Conservation (phyloP, 1,284 basidiomycete genomes). For the Ceratobasidium theobromae region DNA sequence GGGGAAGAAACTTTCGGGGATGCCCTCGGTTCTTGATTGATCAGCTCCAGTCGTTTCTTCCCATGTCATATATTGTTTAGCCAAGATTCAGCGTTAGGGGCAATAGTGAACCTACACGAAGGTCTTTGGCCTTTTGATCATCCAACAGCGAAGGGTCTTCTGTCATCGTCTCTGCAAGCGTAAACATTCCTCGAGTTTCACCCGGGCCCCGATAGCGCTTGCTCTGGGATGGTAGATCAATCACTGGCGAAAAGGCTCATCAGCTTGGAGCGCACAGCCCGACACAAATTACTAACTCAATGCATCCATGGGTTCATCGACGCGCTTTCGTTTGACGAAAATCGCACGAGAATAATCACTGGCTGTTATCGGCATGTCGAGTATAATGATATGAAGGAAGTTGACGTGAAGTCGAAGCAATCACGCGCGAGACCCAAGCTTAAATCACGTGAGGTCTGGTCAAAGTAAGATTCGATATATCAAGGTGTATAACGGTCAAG, state of each 20-base stretch:
- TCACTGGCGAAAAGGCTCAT: slow-evolving; percentile 3
- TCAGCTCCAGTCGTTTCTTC: slow-evolving; percentile 20
- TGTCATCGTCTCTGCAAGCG: slow-evolving; percentile 19
- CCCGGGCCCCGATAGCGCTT: slow-evolving; percentile 23
- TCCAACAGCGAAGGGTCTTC: slow-evolving; percentile 28
- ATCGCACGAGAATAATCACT: slow-evolving; percentile 27
- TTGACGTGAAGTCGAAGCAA: neutral
- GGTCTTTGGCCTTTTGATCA: slow-evolving; percentile 17
- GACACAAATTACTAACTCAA: slow-evolving; percentile 10
- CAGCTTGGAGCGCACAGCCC: slow-evolving; percentile 22
- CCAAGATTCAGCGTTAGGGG: neutral
- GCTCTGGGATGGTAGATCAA: slow-evolving; percentile 27
- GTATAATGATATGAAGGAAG: neutral
- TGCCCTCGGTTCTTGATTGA: slow-evolving; percentile 13
- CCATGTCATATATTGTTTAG: neutral
- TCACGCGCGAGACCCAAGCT: neutral
- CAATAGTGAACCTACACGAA: slow-evolving; percentile 2
- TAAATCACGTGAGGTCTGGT: slow-evolving; percentile 3
- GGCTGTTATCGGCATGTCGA: slow-evolving; percentile 3
- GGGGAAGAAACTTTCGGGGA: slow-evolving; percentile 19
- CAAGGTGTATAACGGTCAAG: neutral
- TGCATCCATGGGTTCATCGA: slow-evolving; percentile 28
- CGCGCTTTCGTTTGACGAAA: slow-evolving; percentile 29
- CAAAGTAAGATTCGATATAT: no score
- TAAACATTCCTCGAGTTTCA: slow-evolving; percentile 19